Conservation (phyloP, 2,329 filamentous ascomycete genomes). For the Colletotrichum sp. region DNA sequence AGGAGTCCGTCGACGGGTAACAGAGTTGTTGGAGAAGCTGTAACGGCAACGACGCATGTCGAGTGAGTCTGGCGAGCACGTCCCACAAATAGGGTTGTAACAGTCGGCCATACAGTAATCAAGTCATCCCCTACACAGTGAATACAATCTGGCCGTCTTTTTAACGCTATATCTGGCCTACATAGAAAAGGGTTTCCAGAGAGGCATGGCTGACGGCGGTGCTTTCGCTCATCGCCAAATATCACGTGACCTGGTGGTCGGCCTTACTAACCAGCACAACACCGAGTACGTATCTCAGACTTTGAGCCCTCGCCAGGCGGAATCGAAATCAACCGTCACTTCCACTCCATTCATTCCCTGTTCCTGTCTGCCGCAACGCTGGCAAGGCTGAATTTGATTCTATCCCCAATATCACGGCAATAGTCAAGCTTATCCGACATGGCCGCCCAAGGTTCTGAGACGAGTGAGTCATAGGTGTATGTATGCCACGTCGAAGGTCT, state of each 20-base stretch:
- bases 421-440: background rate
- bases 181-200: background rate
- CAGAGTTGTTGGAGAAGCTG: slow-evolving; percentile 52
- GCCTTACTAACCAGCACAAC: background rate
- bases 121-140: background rate
- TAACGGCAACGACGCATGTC: slow-evolving; percentile 32
- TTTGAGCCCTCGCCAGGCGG: background rate
- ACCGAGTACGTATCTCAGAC: background rate
- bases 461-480: background rate
- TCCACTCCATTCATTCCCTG: background rate
- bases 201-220: background rate
- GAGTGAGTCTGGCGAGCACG: background rate
- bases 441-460: slow-evolving; percentile 16
- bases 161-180: background rate
- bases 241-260: background rate
- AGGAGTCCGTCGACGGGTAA: slow-evolving; percentile 50
- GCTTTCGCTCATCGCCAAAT: background rate
- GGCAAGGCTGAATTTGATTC: background rate
- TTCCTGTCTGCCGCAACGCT: background rate
- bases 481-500: background rate
- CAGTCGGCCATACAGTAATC: background rate
- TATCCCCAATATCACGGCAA: background rate
- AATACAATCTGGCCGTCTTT: background rate
- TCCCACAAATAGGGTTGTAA: background rate
- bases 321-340: background rate